Evolutionary conservation across 2,329 filamentous ascomycete species (phyloP).

Genomic region (Aspergillus sp.): DNA sequence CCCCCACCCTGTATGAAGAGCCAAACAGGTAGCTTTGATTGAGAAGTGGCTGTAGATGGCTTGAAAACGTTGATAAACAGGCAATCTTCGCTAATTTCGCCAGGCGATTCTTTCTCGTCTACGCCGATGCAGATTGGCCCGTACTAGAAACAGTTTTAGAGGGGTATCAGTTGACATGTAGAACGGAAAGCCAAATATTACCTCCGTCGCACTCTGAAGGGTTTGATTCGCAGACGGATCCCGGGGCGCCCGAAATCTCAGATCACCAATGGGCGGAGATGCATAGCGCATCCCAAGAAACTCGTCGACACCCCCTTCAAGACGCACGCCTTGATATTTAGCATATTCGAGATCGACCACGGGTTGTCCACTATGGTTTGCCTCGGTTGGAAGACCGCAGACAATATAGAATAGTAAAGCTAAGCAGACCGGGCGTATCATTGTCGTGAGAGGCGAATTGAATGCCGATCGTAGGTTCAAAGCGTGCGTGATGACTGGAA

Average conservation of each 20-base stretch:
- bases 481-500: not conserved
- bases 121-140: constrained; percentile 63
- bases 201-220: constrained; percentile 51
- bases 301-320: constrained; percentile 60
- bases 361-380: not conserved
- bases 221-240: constrained; percentile 50
- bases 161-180: no score
- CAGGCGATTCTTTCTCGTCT: constrained; percentile 61
- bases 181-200: not conserved
- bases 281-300: constrained; percentile 75
- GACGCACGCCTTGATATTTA: constrained; percentile 59
- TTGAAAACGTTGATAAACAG: constrained; percentile 38
- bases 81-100: constrained; percentile 44
- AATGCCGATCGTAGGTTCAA: not conserved
- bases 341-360: constrained; percentile 65
- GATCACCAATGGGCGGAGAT: constrained; percentile 61
- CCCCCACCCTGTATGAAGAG: constrained; percentile 61
- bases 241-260: constrained; percentile 65
- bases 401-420: not conserved
- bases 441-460: not conserved
- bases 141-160: constrained; percentile 18
- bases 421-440: not conserved
- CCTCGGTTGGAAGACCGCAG: not conserved
- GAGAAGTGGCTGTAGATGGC: constrained; percentile 28
- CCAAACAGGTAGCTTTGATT: constrained; percentile 62